Percentiles rank a stretch among this genome's conserved stretches.
Conservation (phyloP, 345 rosid genomes). For the Euclidium syriacum region DNA sequence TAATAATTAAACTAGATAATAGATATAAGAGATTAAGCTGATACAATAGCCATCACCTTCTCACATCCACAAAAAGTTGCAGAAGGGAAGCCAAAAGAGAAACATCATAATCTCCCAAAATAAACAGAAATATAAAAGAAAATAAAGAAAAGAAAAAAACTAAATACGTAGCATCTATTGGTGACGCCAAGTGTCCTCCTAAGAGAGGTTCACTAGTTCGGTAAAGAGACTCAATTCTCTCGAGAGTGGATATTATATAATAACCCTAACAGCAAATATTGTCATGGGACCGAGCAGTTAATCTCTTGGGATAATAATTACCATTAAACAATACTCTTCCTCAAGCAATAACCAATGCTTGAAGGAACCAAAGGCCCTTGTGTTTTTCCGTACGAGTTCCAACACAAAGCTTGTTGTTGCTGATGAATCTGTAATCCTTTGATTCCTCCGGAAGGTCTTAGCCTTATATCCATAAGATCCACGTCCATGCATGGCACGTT, state of each 20-base stretch:
- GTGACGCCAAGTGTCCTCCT: neutral
- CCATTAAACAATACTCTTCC: conserved; percentile 33
- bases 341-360: conserved; percentile 70
- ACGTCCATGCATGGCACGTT: conserved; percentile 67
- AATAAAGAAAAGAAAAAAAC: neutral
- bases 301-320: conserved; percentile 34
- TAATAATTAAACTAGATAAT: too few relatives aligned
- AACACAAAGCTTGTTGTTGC: conserved; percentile 48
- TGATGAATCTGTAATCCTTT: conserved; percentile 35
- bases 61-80: conserved; percentile 33
- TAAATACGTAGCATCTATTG: conserved; percentile 3
- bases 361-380: conserved; percentile 69
- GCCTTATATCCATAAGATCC: conserved; percentile 51
- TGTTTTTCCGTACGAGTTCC: conserved; percentile 84
- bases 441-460: conserved; percentile 42
- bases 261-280: conserved; percentile 32
- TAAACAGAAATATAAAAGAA: neutral
- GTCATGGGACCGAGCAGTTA: conserved; percentile 46
- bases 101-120: neutral
- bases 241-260: too few relatives aligned
- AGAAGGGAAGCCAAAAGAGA: conserved; percentile 42
- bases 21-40: neutral
- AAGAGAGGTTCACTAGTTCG: neutral
- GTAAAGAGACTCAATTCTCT: too few relatives aligned
- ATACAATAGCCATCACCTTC: conserved; percentile 44